Evolutionary conservation across 805 yeast species (phyloP).

Genomic region (Candida lessepsii): DNA sequence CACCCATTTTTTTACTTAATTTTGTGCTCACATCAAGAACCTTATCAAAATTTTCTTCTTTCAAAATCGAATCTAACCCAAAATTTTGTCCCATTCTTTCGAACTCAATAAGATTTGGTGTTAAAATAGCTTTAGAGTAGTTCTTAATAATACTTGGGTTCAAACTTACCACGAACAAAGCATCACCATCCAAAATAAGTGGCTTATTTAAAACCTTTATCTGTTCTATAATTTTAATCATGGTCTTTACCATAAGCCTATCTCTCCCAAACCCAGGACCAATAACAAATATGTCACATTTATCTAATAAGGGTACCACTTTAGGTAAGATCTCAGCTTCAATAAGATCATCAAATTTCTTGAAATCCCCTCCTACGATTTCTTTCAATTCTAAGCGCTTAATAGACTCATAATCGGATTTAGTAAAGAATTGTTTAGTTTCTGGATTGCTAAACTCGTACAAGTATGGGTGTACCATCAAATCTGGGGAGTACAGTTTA

Average conservation of each 20-base stretch:
- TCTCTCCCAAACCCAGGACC: constrained; percentile 97
- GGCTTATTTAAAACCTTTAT: constrained; percentile 61
- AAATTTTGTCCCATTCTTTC: constrained; percentile 58
- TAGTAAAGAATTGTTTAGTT: constrained; percentile 17
- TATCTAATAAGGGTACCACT: constrained; percentile 51
- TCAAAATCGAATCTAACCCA: constrained; percentile 29
- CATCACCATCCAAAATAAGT: constrained; percentile 88
- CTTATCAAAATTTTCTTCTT: constrained; percentile 18
- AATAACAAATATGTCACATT: constrained; percentile 79
- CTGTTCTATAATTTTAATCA: constrained; percentile 56
- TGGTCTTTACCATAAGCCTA: constrained; percentile 56
- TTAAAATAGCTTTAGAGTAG: constrained; percentile 62
- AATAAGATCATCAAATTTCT: constrained; percentile 30
- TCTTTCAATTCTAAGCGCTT: constrained; percentile 20
- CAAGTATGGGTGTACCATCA: constrained; percentile 95
- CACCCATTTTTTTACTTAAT: constrained; percentile 52
- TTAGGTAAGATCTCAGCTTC: constrained; percentile 52
- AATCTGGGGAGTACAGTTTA: constrained; percentile 84
- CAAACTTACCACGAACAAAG: constrained; percentile 63
- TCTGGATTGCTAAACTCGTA: constrained; percentile 45
- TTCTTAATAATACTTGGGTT: constrained; percentile 55
- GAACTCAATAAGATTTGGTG: constrained; percentile 91
- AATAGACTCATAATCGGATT: constrained; percentile 20
- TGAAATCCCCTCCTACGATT: constrained; percentile 21
- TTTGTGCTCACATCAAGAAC: constrained; percentile 31